Conservation (phyloP, 169 alveolate genomes). For the Cryptosporidium baileyi region DNA sequence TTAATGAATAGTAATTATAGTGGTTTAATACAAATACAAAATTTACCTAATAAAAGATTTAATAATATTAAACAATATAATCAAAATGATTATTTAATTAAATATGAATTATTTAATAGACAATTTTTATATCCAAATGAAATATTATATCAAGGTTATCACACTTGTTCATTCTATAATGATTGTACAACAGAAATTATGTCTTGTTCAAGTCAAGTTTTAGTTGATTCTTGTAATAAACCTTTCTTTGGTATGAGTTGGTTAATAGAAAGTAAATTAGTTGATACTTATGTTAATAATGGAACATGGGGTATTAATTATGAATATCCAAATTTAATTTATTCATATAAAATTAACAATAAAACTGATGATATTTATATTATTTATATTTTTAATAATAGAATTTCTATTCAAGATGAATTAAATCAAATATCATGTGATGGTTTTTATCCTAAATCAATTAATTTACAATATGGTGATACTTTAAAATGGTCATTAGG, state of each 20-base stretch:
- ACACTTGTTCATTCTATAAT: constrained; percentile 17
- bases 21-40: background rate
- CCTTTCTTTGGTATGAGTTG: constrained; percentile 9
- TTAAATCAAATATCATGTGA: constrained; percentile 7
- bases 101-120: background rate
- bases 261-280: background rate
- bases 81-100: background rate
- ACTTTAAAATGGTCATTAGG: constrained; percentile 40
- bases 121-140: constrained; percentile 25
- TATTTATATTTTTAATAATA: constrained; percentile 35
- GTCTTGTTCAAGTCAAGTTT: constrained; percentile 10
- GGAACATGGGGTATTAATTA: constrained; percentile 37
- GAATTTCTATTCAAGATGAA: constrained; percentile 48
- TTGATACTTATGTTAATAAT: constrained; percentile 32
- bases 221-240: background rate
- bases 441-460: constrained; percentile 22
- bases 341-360: background rate
- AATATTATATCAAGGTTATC: constrained; percentile 25
- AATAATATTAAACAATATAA: background rate
- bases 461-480: background rate
- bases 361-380: background rate
- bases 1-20: background rate
- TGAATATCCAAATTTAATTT: background rate
- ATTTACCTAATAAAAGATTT: background rate
- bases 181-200: constrained; percentile 4